phyloP scores from a whole-genome alignment of 768 basidiomycete species.

The Boletus tomentosulus region DNA sequence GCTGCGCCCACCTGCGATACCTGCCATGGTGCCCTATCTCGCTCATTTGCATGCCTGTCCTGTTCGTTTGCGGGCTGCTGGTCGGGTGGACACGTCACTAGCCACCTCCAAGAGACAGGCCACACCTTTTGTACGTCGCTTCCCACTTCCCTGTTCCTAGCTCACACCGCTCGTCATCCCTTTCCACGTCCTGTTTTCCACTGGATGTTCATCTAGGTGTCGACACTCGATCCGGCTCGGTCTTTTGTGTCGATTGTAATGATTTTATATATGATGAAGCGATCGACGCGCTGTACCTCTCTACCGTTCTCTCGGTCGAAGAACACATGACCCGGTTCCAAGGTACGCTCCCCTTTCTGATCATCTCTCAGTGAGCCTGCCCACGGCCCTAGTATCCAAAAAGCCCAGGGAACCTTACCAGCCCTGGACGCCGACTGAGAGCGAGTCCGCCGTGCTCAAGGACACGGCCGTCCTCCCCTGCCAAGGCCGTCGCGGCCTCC shows the following conservation, averaged over 20 bases:
- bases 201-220: constrained; percentile 44
- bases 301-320: constrained; percentile 48
- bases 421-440: constrained; percentile 44
- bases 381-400: constrained; percentile 31
- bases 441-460: constrained; percentile 44
- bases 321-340: constrained; percentile 60
- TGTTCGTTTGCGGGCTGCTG: constrained; percentile 73
- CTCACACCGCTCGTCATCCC: not conserved
- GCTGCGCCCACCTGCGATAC: constrained; percentile 60
- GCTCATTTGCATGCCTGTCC: constrained; percentile 72
- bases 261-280: constrained; percentile 66
- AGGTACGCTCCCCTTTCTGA: constrained; percentile 16
- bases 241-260: constrained; percentile 72
- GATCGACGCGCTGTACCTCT: constrained; percentile 45
- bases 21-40: constrained; percentile 51
- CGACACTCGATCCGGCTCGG: constrained; percentile 66
- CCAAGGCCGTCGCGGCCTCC: constrained; percentile 82
- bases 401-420: constrained; percentile 44
- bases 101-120: constrained; percentile 52
- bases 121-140: constrained; percentile 63
- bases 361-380: not conserved
- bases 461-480: constrained; percentile 56
- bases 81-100: constrained; percentile 50
- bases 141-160: not conserved
- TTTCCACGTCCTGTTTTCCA: not conserved